Percentiles rank a stretch among this genome's conserved stretches.
Conservation (phyloP, 805 yeast genomes). For the Pichia deserticola region DNA sequence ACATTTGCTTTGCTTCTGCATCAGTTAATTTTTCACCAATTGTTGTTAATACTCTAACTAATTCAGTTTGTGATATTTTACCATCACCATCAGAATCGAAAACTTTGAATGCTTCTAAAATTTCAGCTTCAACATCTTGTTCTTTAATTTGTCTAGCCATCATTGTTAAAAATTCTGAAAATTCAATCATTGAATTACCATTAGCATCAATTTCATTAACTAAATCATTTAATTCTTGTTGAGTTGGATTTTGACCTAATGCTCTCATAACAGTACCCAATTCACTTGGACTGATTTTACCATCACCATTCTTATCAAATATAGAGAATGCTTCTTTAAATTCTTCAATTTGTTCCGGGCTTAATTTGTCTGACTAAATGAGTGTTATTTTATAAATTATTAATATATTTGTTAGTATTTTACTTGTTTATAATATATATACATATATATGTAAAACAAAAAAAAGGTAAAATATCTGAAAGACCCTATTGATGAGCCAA, state of each 20-base stretch:
- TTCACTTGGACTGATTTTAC: constrained; percentile 92
- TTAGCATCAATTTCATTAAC: constrained; percentile 95
- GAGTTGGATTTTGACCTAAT: constrained; percentile 95
- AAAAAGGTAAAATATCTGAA: too few species aligned
- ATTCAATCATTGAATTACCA: constrained; percentile 85
- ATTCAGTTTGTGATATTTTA: constrained; percentile 90
- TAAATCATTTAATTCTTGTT: constrained; percentile 91
- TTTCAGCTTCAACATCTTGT: constrained; percentile 94
- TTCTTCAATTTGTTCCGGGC: constrained; percentile 94
- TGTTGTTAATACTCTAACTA: constrained; percentile 93
- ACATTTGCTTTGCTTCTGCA: constrained; percentile 96
- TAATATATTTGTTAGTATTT: not conserved
- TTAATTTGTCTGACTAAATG: constrained; percentile 85
- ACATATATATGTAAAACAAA: too few species aligned
- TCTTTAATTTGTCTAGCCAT: constrained; percentile 94
- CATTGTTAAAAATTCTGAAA: constrained; percentile 74
- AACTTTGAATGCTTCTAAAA: constrained; percentile 95
- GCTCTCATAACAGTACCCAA: constrained; percentile 98
- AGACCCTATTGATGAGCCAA: too few species aligned
- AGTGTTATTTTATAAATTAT: too few species aligned
- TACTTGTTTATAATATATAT: too few species aligned
- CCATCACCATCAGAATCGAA: constrained; percentile 97
- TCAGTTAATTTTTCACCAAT: constrained; percentile 96
- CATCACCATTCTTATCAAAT: constrained; percentile 95
- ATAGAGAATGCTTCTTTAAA: constrained; percentile 97